Conservation (phyloP, 371 early-diverging fungal genomes). For the Circinella minor region DNA sequence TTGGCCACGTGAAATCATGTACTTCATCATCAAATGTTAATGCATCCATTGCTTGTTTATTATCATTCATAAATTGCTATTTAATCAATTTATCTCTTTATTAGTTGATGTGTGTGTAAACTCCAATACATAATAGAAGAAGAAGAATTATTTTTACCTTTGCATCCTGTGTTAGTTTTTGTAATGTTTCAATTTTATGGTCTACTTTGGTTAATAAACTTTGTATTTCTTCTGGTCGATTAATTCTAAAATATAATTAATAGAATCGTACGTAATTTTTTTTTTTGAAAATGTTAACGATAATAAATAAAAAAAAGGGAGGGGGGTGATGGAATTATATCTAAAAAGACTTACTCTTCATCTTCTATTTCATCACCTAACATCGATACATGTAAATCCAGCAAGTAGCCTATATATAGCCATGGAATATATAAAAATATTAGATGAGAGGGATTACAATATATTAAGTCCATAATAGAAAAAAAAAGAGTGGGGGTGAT, state of each 20-base stretch:
- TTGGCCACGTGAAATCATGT: background rate
- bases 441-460: no score
- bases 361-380: conserved; percentile 24
- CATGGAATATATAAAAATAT: no score
- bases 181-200: conserved; percentile 16
- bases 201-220: conserved; percentile 13
- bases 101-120: background rate
- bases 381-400: conserved; percentile 45
- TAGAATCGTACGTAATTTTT: no score
- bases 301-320: no score
- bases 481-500: no score
- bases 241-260: background rate
- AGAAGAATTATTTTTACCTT: conserved; percentile 13
- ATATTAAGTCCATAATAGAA: no score
- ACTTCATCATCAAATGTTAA: conserved; percentile 22
- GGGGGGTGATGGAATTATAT: no score
- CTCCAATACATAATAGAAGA: background rate
- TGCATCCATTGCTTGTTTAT: conserved; percentile 17
- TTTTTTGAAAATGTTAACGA: no score
- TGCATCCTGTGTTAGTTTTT: conserved; percentile 16
- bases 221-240: conserved; percentile 7
- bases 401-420: conserved; percentile 7
- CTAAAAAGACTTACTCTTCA: conserved; percentile 16
- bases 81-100: background rate
- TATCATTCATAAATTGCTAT: conserved; percentile 25